Evolutionary conservation across 805 yeast species (phyloP).

Genomic region (Candida xiaguanensis): DNA sequence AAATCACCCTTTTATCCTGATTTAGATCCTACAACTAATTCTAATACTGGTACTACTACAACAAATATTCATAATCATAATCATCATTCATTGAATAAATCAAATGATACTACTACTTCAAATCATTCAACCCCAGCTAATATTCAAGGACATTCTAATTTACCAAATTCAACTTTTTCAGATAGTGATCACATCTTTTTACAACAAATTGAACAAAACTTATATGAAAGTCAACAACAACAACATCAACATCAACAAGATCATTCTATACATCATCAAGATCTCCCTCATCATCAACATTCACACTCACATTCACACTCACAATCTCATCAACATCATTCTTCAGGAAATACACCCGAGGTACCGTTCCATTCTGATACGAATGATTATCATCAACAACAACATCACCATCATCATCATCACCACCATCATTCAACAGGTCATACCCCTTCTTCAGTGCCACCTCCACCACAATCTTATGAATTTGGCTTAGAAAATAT

Average conservation of each 20-base stretch:
- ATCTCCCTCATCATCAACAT: background rate
- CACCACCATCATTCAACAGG: slow-evolving; percentile 8
- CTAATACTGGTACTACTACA: no score
- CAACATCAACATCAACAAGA: no score
- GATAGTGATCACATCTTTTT: slow-evolving; percentile 25
- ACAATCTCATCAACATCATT: slow-evolving; percentile 7
- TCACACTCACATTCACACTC: slow-evolving; percentile 2
- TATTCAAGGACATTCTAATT: background rate
- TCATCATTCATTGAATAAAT: slow-evolving; percentile 1
- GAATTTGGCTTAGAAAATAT: slow-evolving; percentile 23
- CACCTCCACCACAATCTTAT: slow-evolving; percentile 13
- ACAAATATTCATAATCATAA: no score
- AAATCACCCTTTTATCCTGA: slow-evolving; percentile 10
- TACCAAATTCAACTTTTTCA: slow-evolving; percentile 14
- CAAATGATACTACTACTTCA: slow-evolving; percentile 3
- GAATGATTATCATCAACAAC: background rate
- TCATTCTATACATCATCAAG: slow-evolving; percentile 2
- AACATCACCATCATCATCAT: slow-evolving; percentile 6
- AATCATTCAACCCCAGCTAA: slow-evolving; percentile 6
- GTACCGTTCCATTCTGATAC: slow-evolving; percentile 1
- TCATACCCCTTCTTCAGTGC: slow-evolving; percentile 8
- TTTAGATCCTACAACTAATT: background rate
- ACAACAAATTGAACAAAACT: slow-evolving; percentile 26
- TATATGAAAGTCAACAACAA: slow-evolving; percentile 20
- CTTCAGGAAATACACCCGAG: slow-evolving; percentile 7